phyloP scores from a whole-genome alignment of 129 eudicot genomes.

The Artemisia annua region DNA sequence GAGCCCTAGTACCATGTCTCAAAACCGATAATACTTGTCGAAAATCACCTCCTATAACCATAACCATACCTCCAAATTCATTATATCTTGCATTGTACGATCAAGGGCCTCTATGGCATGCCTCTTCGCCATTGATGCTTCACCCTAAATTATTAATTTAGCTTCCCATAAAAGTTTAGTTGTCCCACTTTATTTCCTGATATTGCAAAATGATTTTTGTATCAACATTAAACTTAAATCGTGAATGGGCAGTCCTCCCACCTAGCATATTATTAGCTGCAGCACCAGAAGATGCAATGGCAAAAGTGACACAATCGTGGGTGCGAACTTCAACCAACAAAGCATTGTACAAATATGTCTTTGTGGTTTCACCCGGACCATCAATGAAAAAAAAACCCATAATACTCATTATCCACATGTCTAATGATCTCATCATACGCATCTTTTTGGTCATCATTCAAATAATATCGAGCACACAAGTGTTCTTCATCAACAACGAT shows the following conservation, averaged over 20 bases:
- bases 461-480: not conserved
- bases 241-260: conserved; percentile 31
- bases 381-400: no score
- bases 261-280: conserved; percentile 17
- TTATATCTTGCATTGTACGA: no score
- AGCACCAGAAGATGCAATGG: conserved; percentile 22
- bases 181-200: conserved; percentile 27
- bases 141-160: not conserved
- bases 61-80: no score
- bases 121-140: no score
- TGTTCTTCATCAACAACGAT: not conserved
- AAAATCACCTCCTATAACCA: no score
- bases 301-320: not conserved
- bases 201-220: not conserved
- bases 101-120: no score
- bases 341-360: no score
- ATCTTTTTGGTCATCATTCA: not conserved
- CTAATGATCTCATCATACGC: not conserved
- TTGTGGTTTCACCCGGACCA: no score
- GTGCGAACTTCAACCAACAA: no score
- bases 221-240: conserved; percentile 16
- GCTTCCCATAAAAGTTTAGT: conserved; percentile 19
- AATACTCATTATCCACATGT: no score
- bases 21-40: conserved; percentile 22
- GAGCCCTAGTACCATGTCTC: not conserved